These are phyloP conservation scores for Trichoderma asperellum DNA, from an alignment of 2,329 filamentous ascomycete species.

Conservation along the genomic window DNA sequence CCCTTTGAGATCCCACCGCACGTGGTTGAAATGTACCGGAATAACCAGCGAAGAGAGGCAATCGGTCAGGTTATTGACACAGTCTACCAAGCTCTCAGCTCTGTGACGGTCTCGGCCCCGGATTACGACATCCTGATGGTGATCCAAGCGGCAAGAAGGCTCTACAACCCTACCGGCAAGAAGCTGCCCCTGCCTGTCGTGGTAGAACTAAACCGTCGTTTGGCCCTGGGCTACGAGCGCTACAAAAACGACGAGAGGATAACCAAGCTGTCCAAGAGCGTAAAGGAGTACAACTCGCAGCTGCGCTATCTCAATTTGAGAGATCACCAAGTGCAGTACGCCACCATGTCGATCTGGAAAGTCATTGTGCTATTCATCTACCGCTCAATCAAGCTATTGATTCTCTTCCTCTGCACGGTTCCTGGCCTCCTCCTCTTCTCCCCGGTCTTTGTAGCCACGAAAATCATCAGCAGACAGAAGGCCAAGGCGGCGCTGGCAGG, in stretches of 20 bases:
- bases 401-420: conserved; percentile 79
- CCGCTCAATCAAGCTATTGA: conserved; percentile 73
- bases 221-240: conserved; percentile 87
- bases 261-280: conserved; percentile 70
- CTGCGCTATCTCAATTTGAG: conserved; percentile 84
- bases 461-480: conserved; percentile 79
- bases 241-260: conserved; percentile 92
- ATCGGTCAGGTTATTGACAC: conserved; percentile 84
- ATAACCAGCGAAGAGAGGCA: conserved; percentile 81
- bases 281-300: conserved; percentile 84
- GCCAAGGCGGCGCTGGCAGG: conserved; percentile 82
- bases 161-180: conserved; percentile 94
- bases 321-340: conserved; percentile 94
- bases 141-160: conserved; percentile 87
- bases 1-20: conserved; percentile 84
- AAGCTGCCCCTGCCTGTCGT: conserved; percentile 90
- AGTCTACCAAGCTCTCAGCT: conserved; percentile 80
- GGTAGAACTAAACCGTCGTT: conserved; percentile 88
- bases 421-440: conserved; percentile 87
- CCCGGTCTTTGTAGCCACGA: conserved; percentile 83
- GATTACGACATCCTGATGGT: conserved; percentile 97
- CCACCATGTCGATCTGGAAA: conserved; percentile 75
- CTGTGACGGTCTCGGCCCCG: conserved; percentile 88
- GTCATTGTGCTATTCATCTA: conserved; percentile 80
- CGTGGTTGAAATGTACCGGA: conserved; percentile 82